phyloP scores from a whole-genome alignment of 805 yeast species.

The Candida saitoana region DNA sequence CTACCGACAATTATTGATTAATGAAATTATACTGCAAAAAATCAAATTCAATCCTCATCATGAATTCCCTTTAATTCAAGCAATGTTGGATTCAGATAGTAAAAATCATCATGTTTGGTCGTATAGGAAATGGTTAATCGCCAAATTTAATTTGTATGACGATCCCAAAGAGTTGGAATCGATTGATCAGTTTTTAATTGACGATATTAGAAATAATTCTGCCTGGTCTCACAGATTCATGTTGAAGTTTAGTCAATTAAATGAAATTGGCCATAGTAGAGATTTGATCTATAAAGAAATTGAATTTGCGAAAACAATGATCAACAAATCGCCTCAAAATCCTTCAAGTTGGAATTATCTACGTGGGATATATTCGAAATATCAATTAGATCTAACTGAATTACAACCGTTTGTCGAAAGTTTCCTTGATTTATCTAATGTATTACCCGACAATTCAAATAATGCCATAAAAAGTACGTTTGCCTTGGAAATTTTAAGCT shows the following conservation, averaged over 20 bases:
- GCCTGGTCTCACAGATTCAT: slow-evolving; percentile 90
- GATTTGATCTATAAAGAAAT: slow-evolving; percentile 46
- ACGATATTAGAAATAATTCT: slow-evolving; percentile 82
- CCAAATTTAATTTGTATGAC: slow-evolving; percentile 45
- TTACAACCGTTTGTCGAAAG: slow-evolving; percentile 44
- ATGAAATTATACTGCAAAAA: slow-evolving; percentile 19
- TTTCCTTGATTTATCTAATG: slow-evolving; percentile 30
- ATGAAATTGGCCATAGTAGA: slow-evolving; percentile 10
- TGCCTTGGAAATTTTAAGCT: slow-evolving; percentile 63
- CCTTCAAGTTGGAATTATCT: slow-evolving; percentile 85
- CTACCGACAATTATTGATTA: slow-evolving; percentile 68
- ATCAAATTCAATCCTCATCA: slow-evolving; percentile 36
- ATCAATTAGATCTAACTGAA: slow-evolving; percentile 23
- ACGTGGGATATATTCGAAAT: slow-evolving; percentile 46
- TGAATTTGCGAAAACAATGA: slow-evolving; percentile 45
- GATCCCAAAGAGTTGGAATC: slow-evolving; percentile 49
- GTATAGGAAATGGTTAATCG: slow-evolving; percentile 78
- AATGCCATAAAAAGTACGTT: slow-evolving; percentile 43
- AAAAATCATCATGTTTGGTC: slow-evolving; percentile 98
- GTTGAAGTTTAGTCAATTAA: slow-evolving; percentile 29
- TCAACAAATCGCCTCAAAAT: slow-evolving; percentile 69
- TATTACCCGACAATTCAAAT: slow-evolving; percentile 17
- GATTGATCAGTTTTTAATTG: slow-evolving; percentile 42
- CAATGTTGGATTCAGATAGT: slow-evolving; percentile 71
- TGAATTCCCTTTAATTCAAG: slow-evolving; percentile 62